Evolutionary conservation across 2,329 filamentous ascomycete genomes (phyloP).

Genomic region (Hypoxylon sp.): DNA sequence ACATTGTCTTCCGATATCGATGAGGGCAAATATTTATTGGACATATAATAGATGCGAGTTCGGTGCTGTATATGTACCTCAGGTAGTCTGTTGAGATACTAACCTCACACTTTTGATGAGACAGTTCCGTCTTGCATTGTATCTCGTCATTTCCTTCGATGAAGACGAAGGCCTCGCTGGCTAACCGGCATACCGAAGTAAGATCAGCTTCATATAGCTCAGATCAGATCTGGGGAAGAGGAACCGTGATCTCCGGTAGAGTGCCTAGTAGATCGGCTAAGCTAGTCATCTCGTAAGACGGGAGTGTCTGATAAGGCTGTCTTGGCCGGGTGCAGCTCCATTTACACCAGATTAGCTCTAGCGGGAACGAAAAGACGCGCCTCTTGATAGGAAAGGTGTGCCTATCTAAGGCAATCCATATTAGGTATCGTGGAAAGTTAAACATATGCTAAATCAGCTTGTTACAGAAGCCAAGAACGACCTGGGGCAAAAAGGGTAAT

Average conservation of each 20-base stretch:
- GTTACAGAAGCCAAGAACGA: constrained; percentile 36
- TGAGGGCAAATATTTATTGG: constrained; percentile 15
- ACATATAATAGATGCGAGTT: neutral
- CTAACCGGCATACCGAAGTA: constrained; percentile 21
- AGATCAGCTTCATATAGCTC: constrained; percentile 10
- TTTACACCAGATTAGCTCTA: neutral
- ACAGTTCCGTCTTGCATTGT: constrained; percentile 2
- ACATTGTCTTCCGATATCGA: constrained; percentile 12
- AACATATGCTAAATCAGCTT: constrained; percentile 2
- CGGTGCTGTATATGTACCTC: neutral
- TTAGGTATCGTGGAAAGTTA: neutral
- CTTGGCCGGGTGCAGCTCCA: neutral
- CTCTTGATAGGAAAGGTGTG: neutral
- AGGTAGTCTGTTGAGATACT: neutral
- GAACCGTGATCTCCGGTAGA: constrained; percentile 35
- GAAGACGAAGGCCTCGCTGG: neutral
- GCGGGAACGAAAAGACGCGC: neutral
- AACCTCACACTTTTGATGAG: neutral
- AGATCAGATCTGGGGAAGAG: constrained; percentile 29
- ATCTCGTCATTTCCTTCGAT: constrained; percentile 2
- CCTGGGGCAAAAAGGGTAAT: constrained; percentile 14
- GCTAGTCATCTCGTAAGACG: constrained; percentile 1
- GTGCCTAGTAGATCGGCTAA: constrained; percentile 24
- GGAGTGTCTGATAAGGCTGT: constrained; percentile 18
- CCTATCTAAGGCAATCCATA: neutral